These are phyloP conservation scores for Cystobasidium tubakii DNA, from an alignment of 768 basidiomycete genomes.

Conservation along the genomic window DNA sequence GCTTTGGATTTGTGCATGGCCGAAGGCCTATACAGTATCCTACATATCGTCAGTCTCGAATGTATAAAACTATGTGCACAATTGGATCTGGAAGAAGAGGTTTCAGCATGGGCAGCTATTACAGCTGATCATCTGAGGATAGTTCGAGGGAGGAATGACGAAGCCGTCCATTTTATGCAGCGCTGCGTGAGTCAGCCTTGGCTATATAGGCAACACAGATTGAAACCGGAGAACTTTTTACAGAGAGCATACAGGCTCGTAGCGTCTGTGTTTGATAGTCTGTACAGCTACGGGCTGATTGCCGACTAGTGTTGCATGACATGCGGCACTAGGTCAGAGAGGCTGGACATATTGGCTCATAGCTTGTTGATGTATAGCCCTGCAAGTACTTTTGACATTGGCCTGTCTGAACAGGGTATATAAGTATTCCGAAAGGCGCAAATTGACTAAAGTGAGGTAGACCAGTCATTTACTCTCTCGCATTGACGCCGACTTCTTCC, in stretches of 20 bases:
- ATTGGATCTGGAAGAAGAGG: neutral
- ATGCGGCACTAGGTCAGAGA: no score
- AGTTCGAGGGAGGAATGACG: neutral
- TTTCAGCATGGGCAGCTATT: neutral
- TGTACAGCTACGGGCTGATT: no score
- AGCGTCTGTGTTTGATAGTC: no score
- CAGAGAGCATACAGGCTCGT: neutral
- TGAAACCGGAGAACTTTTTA: neutral
- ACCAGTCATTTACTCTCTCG: no score
- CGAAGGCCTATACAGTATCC: slow-evolving; percentile 2
- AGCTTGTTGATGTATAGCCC: no score
- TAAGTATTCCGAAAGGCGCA: no score
- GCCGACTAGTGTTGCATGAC: no score
- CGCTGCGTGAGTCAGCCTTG: neutral
- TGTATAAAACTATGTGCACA: neutral
- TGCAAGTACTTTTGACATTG: no score
- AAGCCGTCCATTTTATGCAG: neutral
- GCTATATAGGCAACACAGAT: slow-evolving; percentile 57
- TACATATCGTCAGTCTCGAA: neutral
- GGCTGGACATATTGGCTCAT: no score
- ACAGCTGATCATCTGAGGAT: neutral
- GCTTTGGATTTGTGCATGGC: neutral
- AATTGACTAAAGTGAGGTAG: no score
- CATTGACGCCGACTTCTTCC: no score
- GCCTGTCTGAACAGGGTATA: no score